A percentile compares a stretch with the other conserved stretches of the same genome.
phyloP scores from a whole-genome alignment of 192 early-diverging fungal genomes.

The Coemansia sp. region DNA sequence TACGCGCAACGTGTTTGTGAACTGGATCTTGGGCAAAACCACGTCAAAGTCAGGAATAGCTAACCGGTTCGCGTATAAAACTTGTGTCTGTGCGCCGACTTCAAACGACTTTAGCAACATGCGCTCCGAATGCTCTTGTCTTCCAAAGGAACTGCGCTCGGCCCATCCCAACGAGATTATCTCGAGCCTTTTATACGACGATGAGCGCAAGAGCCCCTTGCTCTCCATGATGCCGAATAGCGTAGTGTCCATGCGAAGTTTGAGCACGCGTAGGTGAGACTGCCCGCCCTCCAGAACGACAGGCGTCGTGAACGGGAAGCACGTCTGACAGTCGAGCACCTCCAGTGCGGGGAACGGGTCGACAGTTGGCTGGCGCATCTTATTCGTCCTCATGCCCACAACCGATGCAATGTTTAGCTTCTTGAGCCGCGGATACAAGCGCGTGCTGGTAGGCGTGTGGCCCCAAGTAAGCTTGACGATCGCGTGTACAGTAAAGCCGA shows the following conservation, averaged over 20 bases:
- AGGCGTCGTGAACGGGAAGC: constrained; percentile 22
- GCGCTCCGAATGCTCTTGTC: background rate
- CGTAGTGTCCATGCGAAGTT: constrained; percentile 21
- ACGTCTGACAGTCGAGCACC: constrained; percentile 23
- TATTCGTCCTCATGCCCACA: background rate
- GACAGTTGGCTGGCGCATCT: constrained; percentile 5
- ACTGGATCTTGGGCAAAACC: background rate
- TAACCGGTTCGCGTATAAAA: constrained; percentile 8
- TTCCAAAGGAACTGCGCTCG: background rate
- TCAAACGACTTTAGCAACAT: constrained; percentile 11
- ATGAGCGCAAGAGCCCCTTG: background rate
- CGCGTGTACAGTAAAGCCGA: constrained; percentile 11
- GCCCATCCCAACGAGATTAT: constrained; percentile 18
- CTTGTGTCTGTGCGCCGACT: constrained; percentile 1
- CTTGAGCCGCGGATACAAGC: constrained; percentile 33
- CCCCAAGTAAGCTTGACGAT: constrained; percentile 25
- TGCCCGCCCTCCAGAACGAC: constrained; percentile 16
- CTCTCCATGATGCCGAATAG: background rate
- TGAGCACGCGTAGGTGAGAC: constrained; percentile 17
- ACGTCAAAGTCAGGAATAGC: background rate
- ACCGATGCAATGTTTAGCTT: constrained; percentile 11
- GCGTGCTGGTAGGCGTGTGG: background rate
- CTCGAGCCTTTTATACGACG: constrained; percentile 8
- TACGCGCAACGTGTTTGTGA: constrained; percentile 5
- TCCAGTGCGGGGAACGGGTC: constrained; percentile 30